phyloP scores from a whole-genome alignment of 345 rosid genomes.

The Durio zibethinus region DNA sequence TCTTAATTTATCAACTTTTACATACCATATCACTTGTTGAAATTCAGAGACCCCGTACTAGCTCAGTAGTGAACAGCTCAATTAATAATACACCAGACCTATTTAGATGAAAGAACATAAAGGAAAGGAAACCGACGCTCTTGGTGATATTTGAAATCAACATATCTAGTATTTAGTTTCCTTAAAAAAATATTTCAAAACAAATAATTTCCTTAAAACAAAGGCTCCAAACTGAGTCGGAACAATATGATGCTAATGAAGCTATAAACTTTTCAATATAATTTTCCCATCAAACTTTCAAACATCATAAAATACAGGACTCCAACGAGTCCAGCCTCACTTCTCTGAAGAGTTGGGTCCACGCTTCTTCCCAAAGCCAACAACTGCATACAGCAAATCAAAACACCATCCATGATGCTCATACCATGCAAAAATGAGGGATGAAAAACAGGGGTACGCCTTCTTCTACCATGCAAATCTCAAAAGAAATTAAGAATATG shows the following conservation, averaged over 20 bases:
- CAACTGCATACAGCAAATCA: constrained; percentile 32
- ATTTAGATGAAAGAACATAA: not conserved
- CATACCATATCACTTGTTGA: not conserved
- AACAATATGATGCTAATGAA: not conserved
- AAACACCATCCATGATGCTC: not conserved
- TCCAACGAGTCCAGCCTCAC: constrained; percentile 3
- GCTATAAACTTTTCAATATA: not conserved
- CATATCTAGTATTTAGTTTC: not conserved
- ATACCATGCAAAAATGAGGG: not conserved
- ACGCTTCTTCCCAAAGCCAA: constrained; percentile 48
- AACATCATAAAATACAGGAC: not conserved
- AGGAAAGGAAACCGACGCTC: not conserved
- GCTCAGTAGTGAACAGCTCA: not conserved
- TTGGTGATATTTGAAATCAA: not conserved
- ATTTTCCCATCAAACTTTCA: not conserved
- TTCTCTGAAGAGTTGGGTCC: constrained; percentile 52
- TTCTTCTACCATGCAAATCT: not conserved
- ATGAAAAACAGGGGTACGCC: not conserved
- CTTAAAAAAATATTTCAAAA: too few relatives aligned
- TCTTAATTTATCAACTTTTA: not conserved
- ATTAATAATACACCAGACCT: not conserved
- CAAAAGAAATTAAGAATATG: not conserved
- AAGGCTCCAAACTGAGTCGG: not conserved
- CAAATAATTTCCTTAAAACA: too few relatives aligned
- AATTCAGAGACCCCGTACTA: not conserved